These are phyloP conservation scores for Gardenia jasminoides DNA, from an alignment of 257 asterid genomes.

Conservation along the genomic window DNA sequence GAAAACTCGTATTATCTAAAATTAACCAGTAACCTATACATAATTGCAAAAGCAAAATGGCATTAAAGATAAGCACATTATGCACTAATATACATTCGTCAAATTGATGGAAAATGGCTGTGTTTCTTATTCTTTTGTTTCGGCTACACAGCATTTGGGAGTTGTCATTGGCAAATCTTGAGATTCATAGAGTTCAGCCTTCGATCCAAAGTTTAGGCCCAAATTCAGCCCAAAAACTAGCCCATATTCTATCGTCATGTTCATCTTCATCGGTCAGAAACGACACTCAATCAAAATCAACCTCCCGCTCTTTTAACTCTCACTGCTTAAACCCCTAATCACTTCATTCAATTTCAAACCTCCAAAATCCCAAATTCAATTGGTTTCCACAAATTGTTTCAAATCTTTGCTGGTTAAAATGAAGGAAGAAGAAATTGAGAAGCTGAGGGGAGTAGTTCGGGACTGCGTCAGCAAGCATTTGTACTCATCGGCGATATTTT, in stretches of 20 bases:
- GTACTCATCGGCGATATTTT: slow-evolving; percentile 95
- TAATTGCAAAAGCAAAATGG: too few relatives aligned
- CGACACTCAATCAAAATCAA: neutral
- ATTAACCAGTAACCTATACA: too few relatives aligned
- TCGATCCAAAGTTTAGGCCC: neutral
- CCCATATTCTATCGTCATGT: neutral
- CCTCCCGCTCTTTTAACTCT: slow-evolving; percentile 55
- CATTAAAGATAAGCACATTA: too few relatives aligned
- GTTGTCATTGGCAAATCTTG: too few relatives aligned
- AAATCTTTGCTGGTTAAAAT: slow-evolving; percentile 20
- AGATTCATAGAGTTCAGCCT: neutral
- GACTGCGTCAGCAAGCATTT: slow-evolving; percentile 97
- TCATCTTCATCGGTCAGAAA: neutral
- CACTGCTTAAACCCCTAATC: slow-evolving; percentile 4
- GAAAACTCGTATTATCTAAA: too few relatives aligned
- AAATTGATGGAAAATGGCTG: too few relatives aligned
- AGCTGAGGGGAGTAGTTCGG: slow-evolving; percentile 84
- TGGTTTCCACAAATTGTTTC: neutral
- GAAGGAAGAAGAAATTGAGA: slow-evolving; percentile 92
- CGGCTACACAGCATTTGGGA: too few relatives aligned
- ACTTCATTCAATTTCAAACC: neutral
- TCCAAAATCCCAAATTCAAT: neutral
- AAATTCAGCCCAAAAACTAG: neutral
- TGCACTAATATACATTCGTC: too few relatives aligned
- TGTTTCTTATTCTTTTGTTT: too few relatives aligned